Evolutionary conservation across 2,329 filamentous ascomycete species (phyloP), one percentile per base, ranked within the genome.

Genomic region (Cordyceps cicadae): DNA sequence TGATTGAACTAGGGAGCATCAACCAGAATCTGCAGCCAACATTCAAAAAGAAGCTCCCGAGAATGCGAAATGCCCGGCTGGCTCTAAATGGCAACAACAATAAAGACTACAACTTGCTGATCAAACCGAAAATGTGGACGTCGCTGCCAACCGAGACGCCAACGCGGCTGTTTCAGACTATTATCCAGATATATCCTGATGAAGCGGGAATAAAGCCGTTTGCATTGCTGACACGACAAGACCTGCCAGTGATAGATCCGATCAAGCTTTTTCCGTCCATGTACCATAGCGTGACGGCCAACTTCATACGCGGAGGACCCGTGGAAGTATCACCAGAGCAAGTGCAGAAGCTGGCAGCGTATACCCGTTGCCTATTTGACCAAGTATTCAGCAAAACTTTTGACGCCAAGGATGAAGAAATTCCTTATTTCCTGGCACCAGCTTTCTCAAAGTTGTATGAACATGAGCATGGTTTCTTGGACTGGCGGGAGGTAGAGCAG

Each of bases 351-450:
- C 70, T 97, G n/a, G 86, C 85, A 0, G 73, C 71, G 0, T 96
- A 94, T 70, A 96, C 90, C 0, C 75, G 95, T 46, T 80, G 82
- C 5, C 73, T 95, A 0, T 97, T 95, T 71, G 76, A 83, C 17
- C 91, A 97, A 66, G 77, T 97, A 0, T 97, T 96, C 76, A 93
- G 92, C 72, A 99, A 99, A 71, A 79, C 80, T 3, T 99, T 90
- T 67, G 85, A 89, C 54, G 77, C 82, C 0, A 78, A 85, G 17
- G 66, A 78, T 0, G 72, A 79, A 0, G 84, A 87, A 32, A 81
- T 96, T 70, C 87, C 92, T 0, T 99, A 97, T 72, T 96, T 92
- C 77, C 69, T 97, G 15, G 88, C 86, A 0, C 93, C 94, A 0
- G 68, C 32, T 74, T 9, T 54, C 19, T 0, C 46, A 67, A 11